A percentile compares a stretch with the other conserved stretches of the same genome.
Conservation (phyloP, 2,329 filamentous ascomycete genomes). For the Macroventuria anomochaeta region DNA sequence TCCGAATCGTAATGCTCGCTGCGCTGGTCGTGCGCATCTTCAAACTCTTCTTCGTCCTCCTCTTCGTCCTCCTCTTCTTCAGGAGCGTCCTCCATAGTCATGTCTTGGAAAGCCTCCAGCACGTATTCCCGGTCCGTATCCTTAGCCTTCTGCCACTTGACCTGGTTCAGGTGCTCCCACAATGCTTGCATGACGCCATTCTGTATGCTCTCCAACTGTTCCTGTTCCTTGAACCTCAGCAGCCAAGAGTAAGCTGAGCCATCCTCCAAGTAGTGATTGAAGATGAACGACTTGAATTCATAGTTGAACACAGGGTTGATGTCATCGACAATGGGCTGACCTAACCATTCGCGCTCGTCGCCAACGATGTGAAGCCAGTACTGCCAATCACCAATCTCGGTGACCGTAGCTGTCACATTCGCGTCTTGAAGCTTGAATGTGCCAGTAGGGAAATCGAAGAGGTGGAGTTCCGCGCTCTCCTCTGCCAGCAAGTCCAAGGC, state of each 20-base stretch:
- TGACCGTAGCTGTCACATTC: conserved; percentile 77
- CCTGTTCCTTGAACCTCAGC: conserved; percentile 85
- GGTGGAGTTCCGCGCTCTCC: conserved; percentile 83
- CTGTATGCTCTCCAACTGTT: conserved; percentile 84
- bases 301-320: conserved; percentile 99
- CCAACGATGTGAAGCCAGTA: conserved; percentile 92
- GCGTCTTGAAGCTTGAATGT: conserved; percentile 83
- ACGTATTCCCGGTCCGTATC: conserved; percentile 94
- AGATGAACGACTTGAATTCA: conserved; percentile 98
- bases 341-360: conserved; percentile 80
- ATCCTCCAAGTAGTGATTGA: conserved; percentile 92
- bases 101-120: conserved; percentile 90
- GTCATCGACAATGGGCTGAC: conserved; percentile 83
- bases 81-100: conserved; percentile 83
- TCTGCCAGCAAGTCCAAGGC: conserved; percentile 75
- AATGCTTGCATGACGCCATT: conserved; percentile 93
- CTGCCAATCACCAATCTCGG: conserved; percentile 87
- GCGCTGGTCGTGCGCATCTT: conserved; percentile 67
- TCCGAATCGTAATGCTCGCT: conserved; percentile 78
- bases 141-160: conserved; percentile 93
- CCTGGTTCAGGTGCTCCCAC: conserved; percentile 94
- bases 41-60: conserved; percentile 67
- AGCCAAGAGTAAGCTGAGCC: conserved; percentile 95
- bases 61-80: conserved; percentile 62
- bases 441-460: conserved; percentile 88